Percentiles rank a stretch among this genome's conserved stretches.
phyloP scores from a whole-genome alignment of 2,329 filamentous ascomycete genomes.

The Xylaria multiplex region DNA sequence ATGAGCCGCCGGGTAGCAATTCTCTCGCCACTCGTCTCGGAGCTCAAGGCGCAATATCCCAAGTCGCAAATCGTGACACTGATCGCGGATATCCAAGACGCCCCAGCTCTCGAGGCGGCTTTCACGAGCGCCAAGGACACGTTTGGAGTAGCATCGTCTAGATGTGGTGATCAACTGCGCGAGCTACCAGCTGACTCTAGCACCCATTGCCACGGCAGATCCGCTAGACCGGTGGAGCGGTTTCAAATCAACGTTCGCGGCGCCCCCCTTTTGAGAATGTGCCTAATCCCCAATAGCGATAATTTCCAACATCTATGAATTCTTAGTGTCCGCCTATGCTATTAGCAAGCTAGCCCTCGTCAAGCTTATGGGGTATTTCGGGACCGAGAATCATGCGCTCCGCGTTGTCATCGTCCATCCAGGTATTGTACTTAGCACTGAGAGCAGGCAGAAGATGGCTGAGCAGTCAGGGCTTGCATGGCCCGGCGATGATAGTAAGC shows the following conservation, averaged over 20 bases:
- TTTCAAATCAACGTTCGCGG: constrained; percentile 40
- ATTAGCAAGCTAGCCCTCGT: constrained; percentile 41
- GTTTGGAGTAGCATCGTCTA: constrained; percentile 13
- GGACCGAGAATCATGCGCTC: constrained; percentile 39
- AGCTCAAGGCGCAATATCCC: constrained; percentile 19
- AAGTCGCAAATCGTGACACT: constrained; percentile 20
- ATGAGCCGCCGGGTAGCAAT: constrained; percentile 24
- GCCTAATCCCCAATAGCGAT: background rate
- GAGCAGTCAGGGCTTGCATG: constrained; percentile 37
- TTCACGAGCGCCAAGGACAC: constrained; percentile 17
- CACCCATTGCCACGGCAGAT: constrained; percentile 24
- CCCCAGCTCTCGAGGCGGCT: constrained; percentile 22
- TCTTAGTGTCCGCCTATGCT: constrained; percentile 51
- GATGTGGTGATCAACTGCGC: constrained; percentile 37
- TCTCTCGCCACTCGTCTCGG: constrained; percentile 23
- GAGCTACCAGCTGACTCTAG: constrained; percentile 23
- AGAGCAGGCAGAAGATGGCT: constrained; percentile 37
- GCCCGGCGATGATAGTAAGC: constrained; percentile 41
- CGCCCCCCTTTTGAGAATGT: background rate
- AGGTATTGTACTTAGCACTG: constrained; percentile 36
- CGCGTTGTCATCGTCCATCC: constrained; percentile 40
- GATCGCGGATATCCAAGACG: constrained; percentile 26
- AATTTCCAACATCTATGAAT: background rate
- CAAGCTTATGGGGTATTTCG: constrained; percentile 43
- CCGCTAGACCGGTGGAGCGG: constrained; percentile 34